phyloP scores from a whole-genome alignment of 129 eudicot species.

The Flaveria ramosissima region DNA sequence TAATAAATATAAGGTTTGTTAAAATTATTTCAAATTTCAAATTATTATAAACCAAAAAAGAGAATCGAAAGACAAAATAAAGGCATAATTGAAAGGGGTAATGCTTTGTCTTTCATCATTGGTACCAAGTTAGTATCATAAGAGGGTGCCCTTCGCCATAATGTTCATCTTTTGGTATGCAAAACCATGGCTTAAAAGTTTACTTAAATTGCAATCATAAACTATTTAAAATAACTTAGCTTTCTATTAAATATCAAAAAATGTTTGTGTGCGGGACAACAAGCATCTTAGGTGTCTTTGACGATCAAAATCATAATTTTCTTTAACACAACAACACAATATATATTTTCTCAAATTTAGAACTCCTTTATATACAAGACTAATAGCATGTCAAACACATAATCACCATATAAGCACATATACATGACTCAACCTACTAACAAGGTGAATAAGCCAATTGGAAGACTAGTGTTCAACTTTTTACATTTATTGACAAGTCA shows the following conservation, averaged over 20 bases:
- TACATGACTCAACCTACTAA: too few species aligned
- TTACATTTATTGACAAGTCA: too few species aligned
- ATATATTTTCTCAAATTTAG: too few species aligned
- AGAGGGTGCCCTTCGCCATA: slow-evolving; percentile 23
- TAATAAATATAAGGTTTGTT: neutral
- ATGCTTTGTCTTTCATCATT: slow-evolving; percentile 28
- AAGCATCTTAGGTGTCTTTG: neutral
- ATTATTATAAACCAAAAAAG: neutral
- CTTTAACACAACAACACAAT: neutral
- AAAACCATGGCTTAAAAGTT: slow-evolving; percentile 22
- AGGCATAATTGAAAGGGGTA: slow-evolving; percentile 14
- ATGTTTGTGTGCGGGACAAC: neutral
- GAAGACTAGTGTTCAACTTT: too few species aligned
- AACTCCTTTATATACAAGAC: neutral
- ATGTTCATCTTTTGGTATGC: slow-evolving; percentile 24
- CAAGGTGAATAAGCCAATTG: too few species aligned
- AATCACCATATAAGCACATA: too few species aligned
- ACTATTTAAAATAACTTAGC: neutral
- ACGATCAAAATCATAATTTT: neutral
- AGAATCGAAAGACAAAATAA: slow-evolving; percentile 8
- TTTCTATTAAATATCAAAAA: too few species aligned
- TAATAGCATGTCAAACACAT: too few species aligned
- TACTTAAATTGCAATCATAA: neutral
- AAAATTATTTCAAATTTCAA: too few species aligned
- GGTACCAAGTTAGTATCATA: slow-evolving; percentile 28